phyloP scores from a whole-genome alignment of 2,329 filamentous ascomycete species.

The Penicillium verrucosum region DNA sequence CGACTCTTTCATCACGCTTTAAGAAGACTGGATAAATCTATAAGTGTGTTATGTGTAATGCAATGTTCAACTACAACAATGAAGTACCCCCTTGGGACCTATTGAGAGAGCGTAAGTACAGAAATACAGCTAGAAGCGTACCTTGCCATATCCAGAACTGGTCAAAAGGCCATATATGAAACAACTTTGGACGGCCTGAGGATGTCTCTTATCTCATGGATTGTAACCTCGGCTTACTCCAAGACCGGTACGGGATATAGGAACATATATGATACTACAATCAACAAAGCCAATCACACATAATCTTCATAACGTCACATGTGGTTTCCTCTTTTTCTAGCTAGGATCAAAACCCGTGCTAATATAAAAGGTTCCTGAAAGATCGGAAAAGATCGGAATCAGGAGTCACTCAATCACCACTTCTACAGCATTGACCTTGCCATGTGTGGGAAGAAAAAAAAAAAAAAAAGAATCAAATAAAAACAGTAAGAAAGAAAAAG shows the following conservation, averaged over 20 bases:
- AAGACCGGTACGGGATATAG: neutral
- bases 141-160: neutral
- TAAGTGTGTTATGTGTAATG: neutral
- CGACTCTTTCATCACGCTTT: conserved; percentile 72
- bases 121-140: neutral
- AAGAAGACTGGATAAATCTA: conserved; percentile 52
- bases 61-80: neutral
- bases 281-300: neutral
- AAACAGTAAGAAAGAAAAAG: conserved; percentile 1
- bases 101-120: neutral
- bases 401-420: neutral
- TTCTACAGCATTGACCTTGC: conserved; percentile 8
- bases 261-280: neutral
- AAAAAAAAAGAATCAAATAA: neutral
- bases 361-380: neutral
- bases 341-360: neutral
- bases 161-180: neutral
- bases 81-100: neutral
- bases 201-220: neutral
- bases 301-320: neutral
- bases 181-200: neutral
- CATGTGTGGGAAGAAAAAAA: neutral
- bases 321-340: neutral
- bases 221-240: neutral
- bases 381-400: neutral